Conservation (phyloP, 2,329 filamentous ascomycete species). For the Beauveria sp. region DNA sequence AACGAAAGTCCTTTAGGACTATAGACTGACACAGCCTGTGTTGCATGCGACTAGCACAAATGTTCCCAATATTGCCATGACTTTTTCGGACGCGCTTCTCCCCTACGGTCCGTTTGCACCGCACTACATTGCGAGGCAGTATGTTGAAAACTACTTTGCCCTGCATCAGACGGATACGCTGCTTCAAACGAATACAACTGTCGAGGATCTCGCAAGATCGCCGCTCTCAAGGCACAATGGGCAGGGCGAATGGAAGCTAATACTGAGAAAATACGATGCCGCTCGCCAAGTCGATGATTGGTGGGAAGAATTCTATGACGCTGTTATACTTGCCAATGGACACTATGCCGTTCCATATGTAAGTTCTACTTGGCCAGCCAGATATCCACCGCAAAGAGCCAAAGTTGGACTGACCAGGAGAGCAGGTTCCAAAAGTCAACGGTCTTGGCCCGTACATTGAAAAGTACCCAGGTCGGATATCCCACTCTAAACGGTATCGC, state of each 20-base stretch:
- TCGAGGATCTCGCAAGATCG: slow-evolving; percentile 38
- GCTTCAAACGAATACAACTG: slow-evolving; percentile 42
- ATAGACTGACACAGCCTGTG: not conserved
- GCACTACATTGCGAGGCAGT: slow-evolving; percentile 46
- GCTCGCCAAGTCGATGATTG: slow-evolving; percentile 38
- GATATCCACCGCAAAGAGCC: not conserved
- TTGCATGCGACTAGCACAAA: slow-evolving; percentile 36
- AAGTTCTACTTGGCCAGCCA: slow-evolving; percentile 14
- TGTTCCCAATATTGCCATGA: slow-evolving; percentile 49
- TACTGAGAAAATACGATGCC: slow-evolving; percentile 38
- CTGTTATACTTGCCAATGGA: slow-evolving; percentile 35
- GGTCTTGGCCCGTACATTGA: slow-evolving; percentile 9
- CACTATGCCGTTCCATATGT: slow-evolving; percentile 40
- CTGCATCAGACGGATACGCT: slow-evolving; percentile 37
- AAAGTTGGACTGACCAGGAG: not conserved
- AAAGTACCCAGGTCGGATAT: slow-evolving; percentile 31
- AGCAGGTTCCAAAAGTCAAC: not conserved
- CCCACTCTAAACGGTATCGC: slow-evolving; percentile 40
- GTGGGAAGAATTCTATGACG: slow-evolving; percentile 46
- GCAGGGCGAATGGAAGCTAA: slow-evolving; percentile 36
- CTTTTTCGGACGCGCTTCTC: slow-evolving; percentile 44
- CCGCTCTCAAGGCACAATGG: slow-evolving; percentile 8
- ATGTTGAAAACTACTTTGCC: slow-evolving; percentile 49
- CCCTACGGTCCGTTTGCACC: slow-evolving; percentile 49
- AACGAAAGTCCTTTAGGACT: not conserved